Base-by-base conservation (phyloP, 2,329 filamentous ascomycete genomes). In the Trichoderma sp. region DNA sequence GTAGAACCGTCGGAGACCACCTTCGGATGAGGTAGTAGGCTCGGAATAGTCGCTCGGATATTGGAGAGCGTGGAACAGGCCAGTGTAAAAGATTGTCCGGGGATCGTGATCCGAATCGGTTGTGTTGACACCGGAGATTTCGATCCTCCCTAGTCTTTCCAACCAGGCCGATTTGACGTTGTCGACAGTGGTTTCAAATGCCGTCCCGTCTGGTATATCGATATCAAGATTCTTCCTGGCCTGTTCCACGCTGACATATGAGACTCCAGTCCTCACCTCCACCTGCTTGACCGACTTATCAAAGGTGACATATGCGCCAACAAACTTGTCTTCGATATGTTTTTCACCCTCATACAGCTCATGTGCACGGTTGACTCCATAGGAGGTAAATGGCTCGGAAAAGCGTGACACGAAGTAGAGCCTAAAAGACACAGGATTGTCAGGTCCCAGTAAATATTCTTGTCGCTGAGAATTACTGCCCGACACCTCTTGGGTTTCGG, bases 1-100 rank as follows among this genome's bases (percentile, higher is more conserved):
- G 69, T 84, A 84, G 71, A 79, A 83, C 1, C 72, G 75, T 19
- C 78, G 76, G 2, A 64, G 19, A 4, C 70, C 70, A 8, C 56
- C 67, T 2, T 68, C 45, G 1, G 72, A 67, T 1, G 59, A 70
- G 4, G 73, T 74, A 0, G 75, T 74, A 0, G 81, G 81, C 70
- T 83, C 82, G 0, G 82, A 83, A 70, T 80, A 83, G 70, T 83
- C 82, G 32, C 73, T 82, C 0, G 82, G 82, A 67, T 83, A 84
- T 64, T 84, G 82, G 10, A 84, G 72, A 3, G 80, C 78, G 68
- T 83, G 82, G 54, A 82, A 83, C 0, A 84, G 73, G 5, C 78
- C 78, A 0, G 81, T 83, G 67, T 84, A 84, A 72, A 78, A 83
- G 52, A 83, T 80, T 0, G 77, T 80, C 5, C 77, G 78, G n/a